Base-by-base conservation (phyloP, 768 basidiomycete species). In the Goffeauzyma gilvescens region DNA sequence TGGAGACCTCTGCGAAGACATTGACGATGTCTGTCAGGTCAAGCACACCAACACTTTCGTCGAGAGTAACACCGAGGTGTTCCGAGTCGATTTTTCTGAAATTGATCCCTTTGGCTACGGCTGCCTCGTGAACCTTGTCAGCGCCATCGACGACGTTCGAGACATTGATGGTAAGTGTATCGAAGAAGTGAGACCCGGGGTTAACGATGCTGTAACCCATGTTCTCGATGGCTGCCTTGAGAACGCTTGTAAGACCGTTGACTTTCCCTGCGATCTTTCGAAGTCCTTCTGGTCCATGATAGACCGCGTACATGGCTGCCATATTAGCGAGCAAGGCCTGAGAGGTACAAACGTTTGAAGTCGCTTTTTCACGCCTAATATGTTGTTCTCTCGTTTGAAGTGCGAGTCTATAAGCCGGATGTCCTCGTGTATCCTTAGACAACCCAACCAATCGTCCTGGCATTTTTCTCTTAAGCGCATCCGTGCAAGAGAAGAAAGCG, bases 291-390 rank as follows among this genome's bases (percentile, higher is more conserved):
- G 93, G 81, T 9, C 93, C 93, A 57, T 98, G 93, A 62, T 93
- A 96, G 17, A 95, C 75, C 5, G 87, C 87, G 58, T 67, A 67
- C 90, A 98, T 95, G 26, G 89, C 87, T 15, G 93, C 85, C 85
- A 95, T 95, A 66, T 98, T 98, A 15, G 93, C 93, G 21, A 98
- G 79, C 14, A 98, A 75, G 0, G 86, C 93, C 66, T 98, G 89
- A 52, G 82, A 84, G 5, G 93, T 98, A 61, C 93, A 98, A 46
- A 98, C 93, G 59, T 96, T 96, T 58, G 83, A 87, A 4, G 93
- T 98, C 0, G 93, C 90, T 67, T 87, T 95, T 63, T 98, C 90
- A 17, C 90, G 81, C 46, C 90, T 80, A 50, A 95, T 93, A 57
- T 93, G 87, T 65, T 90, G 89, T 61, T 93, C 86, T 21, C 87